Evolutionary conservation across 2,329 filamentous ascomycete species (phyloP).

Genomic region (Fusarium sp.): DNA sequence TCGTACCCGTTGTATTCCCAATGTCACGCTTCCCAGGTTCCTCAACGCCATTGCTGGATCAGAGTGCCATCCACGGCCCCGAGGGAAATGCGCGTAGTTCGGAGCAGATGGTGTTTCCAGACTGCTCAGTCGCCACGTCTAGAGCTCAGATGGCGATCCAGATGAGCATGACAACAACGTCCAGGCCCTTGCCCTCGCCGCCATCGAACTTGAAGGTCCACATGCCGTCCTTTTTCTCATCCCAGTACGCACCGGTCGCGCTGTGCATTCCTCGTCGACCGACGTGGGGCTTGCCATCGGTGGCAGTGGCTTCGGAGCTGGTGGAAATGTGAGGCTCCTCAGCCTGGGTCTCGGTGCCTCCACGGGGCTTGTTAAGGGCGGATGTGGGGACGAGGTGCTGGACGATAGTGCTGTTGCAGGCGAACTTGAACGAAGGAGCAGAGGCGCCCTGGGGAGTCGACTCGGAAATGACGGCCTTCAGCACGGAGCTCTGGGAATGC

Average conservation of each 20-base stretch:
- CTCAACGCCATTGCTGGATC: constrained; percentile 45
- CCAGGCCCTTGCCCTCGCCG: constrained; percentile 74
- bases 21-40: constrained; percentile 44
- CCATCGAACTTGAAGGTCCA: constrained; percentile 89
- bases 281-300: constrained; percentile 76
- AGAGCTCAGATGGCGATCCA: constrained; percentile 76
- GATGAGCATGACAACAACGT: constrained; percentile 79
- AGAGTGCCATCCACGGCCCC: constrained; percentile 36
- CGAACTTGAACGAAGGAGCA: constrained; percentile 85
- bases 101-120: constrained; percentile 12
- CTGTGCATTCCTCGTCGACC: constrained; percentile 92
- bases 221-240: constrained; percentile 90
- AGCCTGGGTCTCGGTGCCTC: constrained; percentile 60
- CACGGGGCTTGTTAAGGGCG: constrained; percentile 70
- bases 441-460: constrained; percentile 69
- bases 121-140: constrained; percentile 3
- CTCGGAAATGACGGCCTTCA: constrained; percentile 82
- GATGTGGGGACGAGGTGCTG: constrained; percentile 85
- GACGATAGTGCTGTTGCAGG: constrained; percentile 98
- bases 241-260: constrained; percentile 88
- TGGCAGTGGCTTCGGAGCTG: constrained; percentile 66
- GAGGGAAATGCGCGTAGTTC: constrained; percentile 21
- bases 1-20: constrained; percentile 41
- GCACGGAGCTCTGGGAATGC: constrained; percentile 75
- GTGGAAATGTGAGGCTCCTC: constrained; percentile 67